These are phyloP conservation scores for Tricholomella constricta DNA, from an alignment of 768 basidiomycete genomes.

Conservation along the genomic window DNA sequence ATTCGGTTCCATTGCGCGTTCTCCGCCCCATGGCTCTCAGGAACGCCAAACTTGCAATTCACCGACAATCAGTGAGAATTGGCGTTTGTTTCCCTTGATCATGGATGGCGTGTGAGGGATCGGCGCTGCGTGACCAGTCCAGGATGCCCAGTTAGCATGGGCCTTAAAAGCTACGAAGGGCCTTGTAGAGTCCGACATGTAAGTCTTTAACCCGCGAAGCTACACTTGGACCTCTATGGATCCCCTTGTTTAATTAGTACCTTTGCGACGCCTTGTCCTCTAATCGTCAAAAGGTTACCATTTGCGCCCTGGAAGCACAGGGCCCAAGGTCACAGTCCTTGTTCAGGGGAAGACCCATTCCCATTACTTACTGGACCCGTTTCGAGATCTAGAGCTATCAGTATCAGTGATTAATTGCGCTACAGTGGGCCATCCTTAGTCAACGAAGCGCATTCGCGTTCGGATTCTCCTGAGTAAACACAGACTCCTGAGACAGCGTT, in stretches of 20 bases:
- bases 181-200: neutral
- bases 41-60: constrained; percentile 4
- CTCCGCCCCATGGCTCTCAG: neutral
- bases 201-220: neutral
- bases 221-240: neutral
- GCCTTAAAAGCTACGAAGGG: neutral
- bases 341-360: neutral
- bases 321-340: neutral
- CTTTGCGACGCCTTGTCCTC: constrained; percentile 7
- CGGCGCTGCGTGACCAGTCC: neutral
- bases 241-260: neutral
- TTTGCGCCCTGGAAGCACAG: constrained; percentile 2
- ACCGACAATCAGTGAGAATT: constrained; percentile 4
- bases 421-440: constrained; percentile 6
- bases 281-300: neutral
- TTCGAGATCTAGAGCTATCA: constrained; percentile 5
- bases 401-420: constrained; percentile 8
- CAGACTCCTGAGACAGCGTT: no score
- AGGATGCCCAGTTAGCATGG: neutral
- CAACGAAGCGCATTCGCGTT: constrained; percentile 5
- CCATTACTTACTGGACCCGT: neutral
- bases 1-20: neutral
- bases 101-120: neutral
- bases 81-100: neutral
- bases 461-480: neutral